Base-by-base conservation (phyloP, 2,329 filamentous ascomycete genomes). In the Aureobasidium lini region DNA sequence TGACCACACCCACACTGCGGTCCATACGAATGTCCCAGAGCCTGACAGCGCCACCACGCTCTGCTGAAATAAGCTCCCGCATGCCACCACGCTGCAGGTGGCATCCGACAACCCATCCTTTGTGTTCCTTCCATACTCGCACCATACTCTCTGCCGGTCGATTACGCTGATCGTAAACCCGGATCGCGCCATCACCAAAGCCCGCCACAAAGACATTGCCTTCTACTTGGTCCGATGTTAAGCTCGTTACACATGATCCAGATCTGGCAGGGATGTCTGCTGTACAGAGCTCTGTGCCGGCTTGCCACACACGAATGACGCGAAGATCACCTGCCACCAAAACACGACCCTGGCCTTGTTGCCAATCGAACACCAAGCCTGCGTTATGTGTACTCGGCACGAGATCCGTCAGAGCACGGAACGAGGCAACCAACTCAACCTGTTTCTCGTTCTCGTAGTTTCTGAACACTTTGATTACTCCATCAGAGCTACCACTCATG, bases 331-430 rank as follows among this genome's bases (percentile, higher is more conserved):
- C 94, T 10, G 94, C 94, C 34, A 97, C 94, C n/a, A 99, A 81
- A 7, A 95, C 87, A 62, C 90, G 89, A 7, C 94, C 94, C 66
- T 90, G 90, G n/a, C 95, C 92, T 75, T 99, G 94, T 72, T 97
- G 93, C 94, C 94, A 99, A 72, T 99, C 93, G 70, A 97, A 95
- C 29, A 97, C 93, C 75, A 99, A 87, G 23, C 94, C 94, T 1
- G 92, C 92, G 71, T 96, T 95, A 68, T 92, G 88, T 37, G 67
- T 66, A 72, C 90, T 95, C 4, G 92, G 90, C 6, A 97, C 88
- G 70, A 97, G 88, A 73, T 99, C 90, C 11, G 90, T 95, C 61
- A 99, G 76, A 4, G 94, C 94, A 48, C 94, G 85, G 84, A 95
- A 97, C 16, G 90, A 84, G 0, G 93, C 91, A 3, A 95, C 91